phyloP scores from a whole-genome alignment of 805 yeast genomes.

The Pichia insulana region DNA sequence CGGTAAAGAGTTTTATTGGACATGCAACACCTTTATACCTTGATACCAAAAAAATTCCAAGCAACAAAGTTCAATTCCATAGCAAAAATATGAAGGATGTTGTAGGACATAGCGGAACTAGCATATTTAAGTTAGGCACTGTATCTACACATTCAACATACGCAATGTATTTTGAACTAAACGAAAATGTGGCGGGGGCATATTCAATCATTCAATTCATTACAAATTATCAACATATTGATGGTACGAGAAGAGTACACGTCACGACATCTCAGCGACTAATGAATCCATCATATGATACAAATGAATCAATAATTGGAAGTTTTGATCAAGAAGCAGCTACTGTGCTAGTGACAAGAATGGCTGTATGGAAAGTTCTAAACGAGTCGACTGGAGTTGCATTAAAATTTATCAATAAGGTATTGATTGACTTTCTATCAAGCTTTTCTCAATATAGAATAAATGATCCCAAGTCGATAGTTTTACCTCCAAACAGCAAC shows the following conservation, averaged over 20 bases:
- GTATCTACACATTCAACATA: conserved; percentile 51
- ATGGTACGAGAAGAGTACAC: conserved; percentile 47
- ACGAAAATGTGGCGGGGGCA: conserved; percentile 8
- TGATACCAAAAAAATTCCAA: background rate
- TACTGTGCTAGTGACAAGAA: conserved; percentile 50
- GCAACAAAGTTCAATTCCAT: conserved; percentile 1
- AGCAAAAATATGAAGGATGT: conserved; percentile 15
- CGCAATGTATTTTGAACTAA: conserved; percentile 47
- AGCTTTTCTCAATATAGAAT: conserved; percentile 40
- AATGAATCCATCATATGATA: conserved; percentile 30
- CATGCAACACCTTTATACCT: conserved; percentile 42
- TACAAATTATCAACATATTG: conserved; percentile 54
- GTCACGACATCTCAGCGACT: conserved; percentile 50
- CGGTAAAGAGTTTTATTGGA: conserved; percentile 53
- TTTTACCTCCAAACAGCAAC: conserved; percentile 40
- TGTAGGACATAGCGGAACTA: conserved; percentile 44
- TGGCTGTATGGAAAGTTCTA: conserved; percentile 37
- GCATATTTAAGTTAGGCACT: conserved; percentile 52
- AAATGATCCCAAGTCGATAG: conserved; percentile 40
- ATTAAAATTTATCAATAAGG: conserved; percentile 43
- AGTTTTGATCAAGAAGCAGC: conserved; percentile 68
- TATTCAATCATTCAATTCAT: conserved; percentile 40
- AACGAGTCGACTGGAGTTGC: conserved; percentile 28
- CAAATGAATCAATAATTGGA: conserved; percentile 27
- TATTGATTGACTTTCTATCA: conserved; percentile 37